These are phyloP conservation scores for Ganoderma boninense DNA, from an alignment of 1,284 basidiomycete species.

Conservation along the genomic window DNA sequence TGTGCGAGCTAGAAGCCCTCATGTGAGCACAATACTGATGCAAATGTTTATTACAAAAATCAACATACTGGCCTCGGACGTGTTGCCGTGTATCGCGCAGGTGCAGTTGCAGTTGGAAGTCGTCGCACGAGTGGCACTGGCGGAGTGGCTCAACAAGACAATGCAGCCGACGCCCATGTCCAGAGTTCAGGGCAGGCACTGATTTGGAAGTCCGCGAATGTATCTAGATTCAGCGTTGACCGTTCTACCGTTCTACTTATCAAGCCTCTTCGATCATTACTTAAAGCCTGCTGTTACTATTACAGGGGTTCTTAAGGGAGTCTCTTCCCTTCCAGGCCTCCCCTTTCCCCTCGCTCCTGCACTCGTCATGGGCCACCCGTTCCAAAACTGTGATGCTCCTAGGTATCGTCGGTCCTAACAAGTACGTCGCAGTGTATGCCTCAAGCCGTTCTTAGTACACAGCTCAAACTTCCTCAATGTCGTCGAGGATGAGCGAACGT, in stretches of 20 bases:
- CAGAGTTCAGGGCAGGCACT: background rate
- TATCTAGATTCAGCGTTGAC: no score
- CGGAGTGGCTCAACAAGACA: background rate
- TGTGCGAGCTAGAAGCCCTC: no score
- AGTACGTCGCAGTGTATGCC: background rate
- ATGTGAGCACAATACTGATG: no score
- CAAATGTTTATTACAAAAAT: no score
- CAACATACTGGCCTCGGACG: no score
- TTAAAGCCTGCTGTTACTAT: constrained; percentile 69
- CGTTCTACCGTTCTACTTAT: no score
- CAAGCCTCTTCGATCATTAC: no score
- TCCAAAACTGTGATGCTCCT: background rate
- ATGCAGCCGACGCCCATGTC: background rate
- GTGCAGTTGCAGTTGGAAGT: background rate
- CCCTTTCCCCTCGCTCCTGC: no score
- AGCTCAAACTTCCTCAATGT: background rate
- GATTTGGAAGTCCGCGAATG: background rate
- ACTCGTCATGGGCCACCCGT: background rate
- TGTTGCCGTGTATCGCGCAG: no score
- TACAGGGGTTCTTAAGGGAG: no score
- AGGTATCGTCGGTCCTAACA: background rate
- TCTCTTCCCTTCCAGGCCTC: no score
- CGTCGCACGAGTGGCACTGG: background rate
- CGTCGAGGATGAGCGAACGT: background rate
- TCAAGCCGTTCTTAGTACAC: background rate